Conservation (phyloP, 345 rosid genomes). For the Linum trigynum region DNA sequence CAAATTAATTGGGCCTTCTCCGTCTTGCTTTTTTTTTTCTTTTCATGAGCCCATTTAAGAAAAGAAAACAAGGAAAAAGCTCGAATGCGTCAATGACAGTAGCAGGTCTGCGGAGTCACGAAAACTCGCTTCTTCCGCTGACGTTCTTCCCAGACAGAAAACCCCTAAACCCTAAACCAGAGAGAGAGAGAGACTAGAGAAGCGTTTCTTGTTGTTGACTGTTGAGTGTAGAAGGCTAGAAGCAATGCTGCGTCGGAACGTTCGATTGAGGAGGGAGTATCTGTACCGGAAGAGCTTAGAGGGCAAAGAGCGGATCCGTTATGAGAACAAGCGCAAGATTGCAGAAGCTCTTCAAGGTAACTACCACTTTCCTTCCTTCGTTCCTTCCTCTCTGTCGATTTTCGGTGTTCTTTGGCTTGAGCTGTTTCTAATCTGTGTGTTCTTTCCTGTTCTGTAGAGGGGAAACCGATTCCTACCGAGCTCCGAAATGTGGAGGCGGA, state of each 20-base stretch:
- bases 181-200: too few species aligned
- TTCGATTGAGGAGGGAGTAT: constrained; percentile 69
- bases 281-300: constrained; percentile 85
- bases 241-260: constrained; percentile 62
- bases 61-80: too few species aligned
- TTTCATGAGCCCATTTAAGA: too few species aligned
- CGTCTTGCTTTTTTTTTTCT: too few species aligned
- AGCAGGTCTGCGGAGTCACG: too few species aligned
- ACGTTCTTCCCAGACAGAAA: too few species aligned
- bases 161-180: too few species aligned
- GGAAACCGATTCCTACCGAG: constrained; percentile 92
- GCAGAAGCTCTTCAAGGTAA: constrained; percentile 79
- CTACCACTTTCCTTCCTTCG: too few species aligned
- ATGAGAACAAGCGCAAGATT: constrained; percentile 81
- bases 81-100: too few species aligned
- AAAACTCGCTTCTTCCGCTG: not conserved
- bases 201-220: not conserved
- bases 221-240: not conserved
- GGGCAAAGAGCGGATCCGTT: constrained; percentile 67
- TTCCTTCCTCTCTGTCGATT: not conserved
- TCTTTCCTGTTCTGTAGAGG: constrained; percentile 35
- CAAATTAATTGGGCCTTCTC: too few species aligned
- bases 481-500: constrained; percentile 72
- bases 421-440: not conserved
- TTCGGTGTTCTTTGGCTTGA: not conserved